These are phyloP conservation scores for Tolypocladium album DNA, from an alignment of 2,329 filamentous ascomycete genomes.

Conservation along the genomic window DNA sequence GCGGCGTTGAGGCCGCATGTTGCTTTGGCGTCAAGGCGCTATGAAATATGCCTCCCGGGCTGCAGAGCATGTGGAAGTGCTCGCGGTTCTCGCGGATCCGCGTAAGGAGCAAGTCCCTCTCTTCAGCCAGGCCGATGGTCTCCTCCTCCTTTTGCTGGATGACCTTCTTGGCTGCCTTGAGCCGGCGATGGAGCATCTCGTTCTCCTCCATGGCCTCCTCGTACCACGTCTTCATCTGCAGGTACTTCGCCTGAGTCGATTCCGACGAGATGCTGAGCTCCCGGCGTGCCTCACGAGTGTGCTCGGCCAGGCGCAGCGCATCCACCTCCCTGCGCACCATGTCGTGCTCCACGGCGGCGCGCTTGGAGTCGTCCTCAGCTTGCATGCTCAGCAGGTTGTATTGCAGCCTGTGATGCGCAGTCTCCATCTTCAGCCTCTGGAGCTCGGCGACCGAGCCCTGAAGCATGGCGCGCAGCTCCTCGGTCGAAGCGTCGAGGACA, in stretches of 20 bases:
- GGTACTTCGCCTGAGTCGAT: conserved; percentile 41
- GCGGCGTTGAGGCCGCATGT: conserved; percentile 31
- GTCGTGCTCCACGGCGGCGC: conserved; percentile 82
- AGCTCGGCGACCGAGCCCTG: conserved; percentile 44
- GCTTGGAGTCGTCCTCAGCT: conserved; percentile 73
- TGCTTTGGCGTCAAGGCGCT: conserved; percentile 49
- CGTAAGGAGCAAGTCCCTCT: conserved; percentile 66
- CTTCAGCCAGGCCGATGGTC: conserved; percentile 57
- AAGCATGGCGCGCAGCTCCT: conserved; percentile 47
- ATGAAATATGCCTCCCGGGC: conserved; percentile 60
- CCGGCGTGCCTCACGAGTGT: conserved; percentile 49
- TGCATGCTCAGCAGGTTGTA: conserved; percentile 77
- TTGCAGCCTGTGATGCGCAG: conserved; percentile 84
- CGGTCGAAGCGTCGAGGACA: conserved; percentile 40
- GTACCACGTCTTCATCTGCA: conserved; percentile 55
- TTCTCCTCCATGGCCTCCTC: conserved; percentile 59
- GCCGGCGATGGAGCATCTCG: conserved; percentile 48
- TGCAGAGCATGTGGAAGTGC: conserved; percentile 69
- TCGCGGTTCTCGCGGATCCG: conserved; percentile 85
- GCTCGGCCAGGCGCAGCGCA: conserved; percentile 65
- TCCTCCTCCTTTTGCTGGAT: conserved; percentile 72
- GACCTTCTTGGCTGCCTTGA: conserved; percentile 65
- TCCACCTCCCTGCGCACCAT: conserved; percentile 86
- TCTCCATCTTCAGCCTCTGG: conserved; percentile 61
- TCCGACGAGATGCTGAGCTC: conserved; percentile 42